Evolutionary conservation across 1,284 basidiomycete species (phyloP).

Genomic region (Tilletia setariae): DNA sequence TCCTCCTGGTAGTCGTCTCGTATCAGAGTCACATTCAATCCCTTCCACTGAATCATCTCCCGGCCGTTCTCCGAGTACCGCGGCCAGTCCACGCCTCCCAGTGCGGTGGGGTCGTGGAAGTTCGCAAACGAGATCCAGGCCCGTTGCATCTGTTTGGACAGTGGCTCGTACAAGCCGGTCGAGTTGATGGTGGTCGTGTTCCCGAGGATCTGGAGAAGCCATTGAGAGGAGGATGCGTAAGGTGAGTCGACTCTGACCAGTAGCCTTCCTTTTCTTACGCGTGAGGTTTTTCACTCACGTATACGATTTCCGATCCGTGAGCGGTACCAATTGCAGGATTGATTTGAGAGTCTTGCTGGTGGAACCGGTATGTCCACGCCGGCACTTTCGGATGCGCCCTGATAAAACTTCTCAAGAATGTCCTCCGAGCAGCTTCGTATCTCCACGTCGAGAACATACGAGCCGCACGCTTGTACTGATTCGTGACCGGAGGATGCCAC

Average conservation of each 20-base stretch:
- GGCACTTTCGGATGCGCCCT: neutral
- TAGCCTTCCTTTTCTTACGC: too few relatives aligned
- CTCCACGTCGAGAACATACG: conserved; percentile 7
- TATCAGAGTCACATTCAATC: conserved; percentile 8
- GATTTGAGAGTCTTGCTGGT: conserved; percentile 1
- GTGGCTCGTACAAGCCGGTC: neutral
- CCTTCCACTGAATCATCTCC: conserved; percentile 9
- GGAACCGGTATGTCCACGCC: conserved; percentile 2
- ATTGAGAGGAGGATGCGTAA: too few relatives aligned
- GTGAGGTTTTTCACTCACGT: too few relatives aligned
- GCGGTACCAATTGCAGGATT: neutral
- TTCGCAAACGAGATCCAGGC: conserved; percentile 12
- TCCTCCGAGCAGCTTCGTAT: conserved; percentile 2
- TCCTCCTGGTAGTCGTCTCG: conserved; percentile 14
- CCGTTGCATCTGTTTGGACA: neutral
- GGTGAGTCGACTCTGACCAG: too few relatives aligned
- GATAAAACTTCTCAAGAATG: neutral
- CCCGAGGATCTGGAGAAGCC: neutral
- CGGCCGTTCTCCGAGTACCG: neutral
- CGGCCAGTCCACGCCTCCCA: neutral
- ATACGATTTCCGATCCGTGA: conserved; percentile 12
- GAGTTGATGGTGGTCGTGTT: conserved; percentile 3
- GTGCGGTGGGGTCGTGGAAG: neutral
- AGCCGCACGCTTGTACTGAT: conserved; percentile 13
- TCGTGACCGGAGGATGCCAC: neutral